A percentile compares a stretch with the other conserved stretches of the same genome.
phyloP scores from a whole-genome alignment of 1,284 basidiomycete genomes.

The Stygiomarasmius scandens region DNA sequence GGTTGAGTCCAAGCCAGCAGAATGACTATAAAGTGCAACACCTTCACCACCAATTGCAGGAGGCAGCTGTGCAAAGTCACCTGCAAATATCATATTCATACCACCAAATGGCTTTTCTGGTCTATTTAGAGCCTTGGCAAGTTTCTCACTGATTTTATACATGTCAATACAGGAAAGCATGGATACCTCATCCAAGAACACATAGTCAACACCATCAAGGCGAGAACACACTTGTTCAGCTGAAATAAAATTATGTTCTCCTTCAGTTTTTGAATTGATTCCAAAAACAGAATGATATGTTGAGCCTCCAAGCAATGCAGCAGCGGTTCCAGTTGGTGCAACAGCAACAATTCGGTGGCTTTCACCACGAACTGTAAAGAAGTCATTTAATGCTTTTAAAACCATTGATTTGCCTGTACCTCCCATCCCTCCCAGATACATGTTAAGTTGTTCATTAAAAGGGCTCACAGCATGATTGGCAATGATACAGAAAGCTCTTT shows the following conservation, averaged over 20 bases:
- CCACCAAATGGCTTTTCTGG: slow-evolving; percentile 21
- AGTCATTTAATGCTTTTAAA: slow-evolving; percentile 33
- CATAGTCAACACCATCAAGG: slow-evolving; percentile 22
- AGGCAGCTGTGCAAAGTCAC: slow-evolving; percentile 31
- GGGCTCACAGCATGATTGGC: too few species aligned
- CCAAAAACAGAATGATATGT: slow-evolving; percentile 32
- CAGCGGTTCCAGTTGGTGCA: slow-evolving; percentile 36
- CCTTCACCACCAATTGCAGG: slow-evolving; percentile 14
- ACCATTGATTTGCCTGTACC: slow-evolving; percentile 43
- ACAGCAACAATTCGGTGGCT: slow-evolving; percentile 24
- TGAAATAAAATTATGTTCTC: not conserved
- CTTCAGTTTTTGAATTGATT: slow-evolving; percentile 13
- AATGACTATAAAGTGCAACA: slow-evolving; percentile 7
- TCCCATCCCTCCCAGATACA: slow-evolving; percentile 1
- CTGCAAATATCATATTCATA: slow-evolving; percentile 27
- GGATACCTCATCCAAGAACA: slow-evolving; percentile 23
- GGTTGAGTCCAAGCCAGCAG: slow-evolving; percentile 7
- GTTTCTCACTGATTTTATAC: slow-evolving; percentile 20
- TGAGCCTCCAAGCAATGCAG: slow-evolving; percentile 28
- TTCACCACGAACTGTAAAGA: slow-evolving; percentile 24
- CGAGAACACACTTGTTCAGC: not conserved
- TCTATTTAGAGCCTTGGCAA: slow-evolving; percentile 12
- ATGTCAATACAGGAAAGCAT: slow-evolving; percentile 19
- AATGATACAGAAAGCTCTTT: slow-evolving; percentile 18
- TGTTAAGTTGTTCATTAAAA: too few species aligned